Evolutionary conservation across 768 basidiomycete species (phyloP), one percentile per base, ranked within the genome.

Genomic region (Hygrocybe coccinea): DNA sequence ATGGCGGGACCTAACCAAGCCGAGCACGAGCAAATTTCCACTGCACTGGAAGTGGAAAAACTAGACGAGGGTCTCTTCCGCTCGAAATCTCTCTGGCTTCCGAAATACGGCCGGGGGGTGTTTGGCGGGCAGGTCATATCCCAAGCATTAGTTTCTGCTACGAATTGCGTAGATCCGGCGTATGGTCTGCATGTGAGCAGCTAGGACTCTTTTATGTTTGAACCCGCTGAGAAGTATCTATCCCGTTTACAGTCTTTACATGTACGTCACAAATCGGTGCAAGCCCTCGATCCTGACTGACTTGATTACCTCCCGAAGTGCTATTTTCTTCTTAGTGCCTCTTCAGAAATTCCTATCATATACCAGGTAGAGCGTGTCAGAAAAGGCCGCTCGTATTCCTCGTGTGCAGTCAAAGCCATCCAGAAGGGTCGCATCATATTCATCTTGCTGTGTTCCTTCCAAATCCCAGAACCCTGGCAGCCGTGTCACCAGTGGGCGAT

Each of bases 51-150:
- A 56, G 82, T 92, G 19, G 91, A 92, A 64, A 78, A 81, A 55
- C 76, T 93, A 22, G 91, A 91, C 60, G 76, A 78, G 45, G 86
- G 87, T 65, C 70, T 92, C 38, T 92, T 85, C 64, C 84, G 89
- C 15, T 91, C 89, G 1, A 89, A 85, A 63, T 83, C 81, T 1
- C 74, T 92, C 1, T 85, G 79, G 74, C 46, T 82, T n/a, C 89
- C 87, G 0, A 59, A 68, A 7, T 70, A 75, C 15, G 78, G 80
- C 14, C 76, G 91, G 47, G 89, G 90, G 14, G 89, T 90, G 12
- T 93, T 89, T 62, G 91, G 91, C 57, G 91, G 91, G 74, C 89
- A 92, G 69, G 91, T 93, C 55, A 91, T 94, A 60, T 90, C 87
- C 36, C 91, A 93, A 64, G 91, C 90, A 4, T 72, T 93, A 25